Base-by-base conservation (phyloP, 768 basidiomycete species). In the Lentinus tigrinus region DNA sequence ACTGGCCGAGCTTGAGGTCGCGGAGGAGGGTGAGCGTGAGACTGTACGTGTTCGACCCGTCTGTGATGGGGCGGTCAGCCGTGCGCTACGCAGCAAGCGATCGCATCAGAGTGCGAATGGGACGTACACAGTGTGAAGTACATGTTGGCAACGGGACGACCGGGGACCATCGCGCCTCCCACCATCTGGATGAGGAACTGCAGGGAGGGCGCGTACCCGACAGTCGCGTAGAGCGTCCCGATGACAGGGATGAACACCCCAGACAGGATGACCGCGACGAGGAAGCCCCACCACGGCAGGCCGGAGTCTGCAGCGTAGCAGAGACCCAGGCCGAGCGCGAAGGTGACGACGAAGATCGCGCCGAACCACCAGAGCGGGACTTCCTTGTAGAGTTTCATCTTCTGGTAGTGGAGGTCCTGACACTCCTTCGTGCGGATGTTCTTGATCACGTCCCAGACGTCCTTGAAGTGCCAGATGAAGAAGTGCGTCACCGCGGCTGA, bases 1-100 rank as follows among this genome's bases (percentile, higher is more conserved):
- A 74, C 64, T 78, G 77, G 9, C 72, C 75, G 72, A 82, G 77
- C 70, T 86, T 87, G 6, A 87, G 74, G 62, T 87, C 85, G 10
- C 82, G 76, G 40, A 85, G 77, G n/a, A 68, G 43, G 78, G 57
- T 38, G 40, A 63, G 54, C 36, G 60, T 55, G 54, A 61, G 54
- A 28, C 50, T 44, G 52, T 58, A 65, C 5, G 78, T 76, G 58
- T 80, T 75, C 63, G 63, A 76, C 43, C 80, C 83, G 56, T 74
- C 46, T 63, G 52, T 17, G 23, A 38, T 24, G 19, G 24, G 38
- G 26, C 48, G 56, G 28, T 31, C 26, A 13, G 16, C n/a, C n/a
- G n/a, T n/a, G n/a, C n/a, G n/a, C n/a, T n/a, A n/a, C n/a, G n/a
- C n/a, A n/a, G n/a, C n/a, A n/a, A n/a, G n/a, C n/a, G 14, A 28